Conservation (phyloP, 2,329 filamentous ascomycete species). For the Rhynchosporium secalis region DNA sequence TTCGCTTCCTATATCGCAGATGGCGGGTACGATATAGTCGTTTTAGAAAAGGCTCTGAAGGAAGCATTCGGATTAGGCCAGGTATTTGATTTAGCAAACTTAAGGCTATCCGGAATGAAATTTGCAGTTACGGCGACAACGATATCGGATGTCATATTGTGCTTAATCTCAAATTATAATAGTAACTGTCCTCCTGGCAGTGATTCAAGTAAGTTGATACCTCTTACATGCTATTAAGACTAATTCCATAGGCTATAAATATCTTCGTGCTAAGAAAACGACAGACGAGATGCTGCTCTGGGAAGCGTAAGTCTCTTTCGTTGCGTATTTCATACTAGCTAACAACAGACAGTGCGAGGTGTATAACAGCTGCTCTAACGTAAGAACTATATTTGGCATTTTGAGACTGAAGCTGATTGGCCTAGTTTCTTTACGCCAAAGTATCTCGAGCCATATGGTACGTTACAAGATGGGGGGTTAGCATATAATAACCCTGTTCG, state of each 20-base stretch:
- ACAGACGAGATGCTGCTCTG: constrained; percentile 28
- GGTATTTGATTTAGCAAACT: constrained; percentile 23
- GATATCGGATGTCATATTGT: constrained; percentile 29
- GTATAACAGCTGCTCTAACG: constrained; percentile 30
- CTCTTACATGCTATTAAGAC: constrained; percentile 16
- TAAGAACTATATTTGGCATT: constrained; percentile 16
- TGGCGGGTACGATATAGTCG: constrained; percentile 25
- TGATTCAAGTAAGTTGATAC: constrained; percentile 25
- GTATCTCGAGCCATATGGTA: constrained; percentile 24
- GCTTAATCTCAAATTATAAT: constrained; percentile 34
- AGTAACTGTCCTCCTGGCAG: constrained; percentile 22
- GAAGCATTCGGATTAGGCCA: constrained; percentile 22
- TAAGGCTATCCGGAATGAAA: constrained; percentile 27
- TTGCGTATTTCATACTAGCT: constrained; percentile 13
- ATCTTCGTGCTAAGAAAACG: constrained; percentile 21
- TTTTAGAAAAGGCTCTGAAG: constrained; percentile 27
- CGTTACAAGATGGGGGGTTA: constrained; percentile 33
- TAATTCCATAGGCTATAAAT: constrained; percentile 29
- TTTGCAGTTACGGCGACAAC: constrained; percentile 31
- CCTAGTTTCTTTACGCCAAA: constrained; percentile 31
- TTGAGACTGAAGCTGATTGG: constrained; percentile 11
- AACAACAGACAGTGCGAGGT: constrained; percentile 23
- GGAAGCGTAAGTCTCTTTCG: constrained; percentile 30
- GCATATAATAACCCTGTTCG: constrained; percentile 29
- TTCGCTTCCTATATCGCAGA: constrained; percentile 25